Evolutionary conservation across 108 stramenopile genomes (phyloP).

Genomic region (Ochromonas danica): DNA sequence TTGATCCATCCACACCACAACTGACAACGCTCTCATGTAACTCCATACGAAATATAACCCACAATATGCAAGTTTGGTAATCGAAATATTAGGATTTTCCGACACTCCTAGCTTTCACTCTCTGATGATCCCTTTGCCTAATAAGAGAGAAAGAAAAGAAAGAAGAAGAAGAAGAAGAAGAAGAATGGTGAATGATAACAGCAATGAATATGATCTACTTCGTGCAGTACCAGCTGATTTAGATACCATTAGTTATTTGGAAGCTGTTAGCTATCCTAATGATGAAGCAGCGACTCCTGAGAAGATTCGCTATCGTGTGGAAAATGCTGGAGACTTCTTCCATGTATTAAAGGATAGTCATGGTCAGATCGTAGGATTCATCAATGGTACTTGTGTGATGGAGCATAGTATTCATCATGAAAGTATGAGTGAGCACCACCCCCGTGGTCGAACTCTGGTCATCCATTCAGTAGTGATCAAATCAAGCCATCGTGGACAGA

Average conservation of each 20-base stretch:
- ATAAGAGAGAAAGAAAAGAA: no score
- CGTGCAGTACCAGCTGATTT: neutral
- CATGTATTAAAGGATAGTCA: constrained; percentile 35
- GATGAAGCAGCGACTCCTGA: constrained; percentile 78
- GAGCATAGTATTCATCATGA: constrained; percentile 57
- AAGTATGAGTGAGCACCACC: constrained; percentile 69
- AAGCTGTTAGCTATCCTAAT: constrained; percentile 58
- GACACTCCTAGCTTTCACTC: no score
- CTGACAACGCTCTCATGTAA: no score
- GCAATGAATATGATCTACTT: neutral
- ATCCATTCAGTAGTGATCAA: constrained; percentile 68
- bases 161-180: no score
- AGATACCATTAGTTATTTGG: neutral
- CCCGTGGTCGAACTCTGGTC: constrained; percentile 68
- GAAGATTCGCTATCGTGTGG: constrained; percentile 70
- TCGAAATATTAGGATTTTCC: no score
- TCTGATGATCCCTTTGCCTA: no score
- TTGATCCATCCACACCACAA: no score
- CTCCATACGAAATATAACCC: no score
- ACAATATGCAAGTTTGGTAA: no score
- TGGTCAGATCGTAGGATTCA: constrained; percentile 67
- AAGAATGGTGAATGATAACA: no score
- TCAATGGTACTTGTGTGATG: constrained; percentile 72
- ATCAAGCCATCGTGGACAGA: constrained; percentile 53
- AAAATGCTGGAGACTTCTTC: constrained; percentile 61